Evolutionary conservation across 495 filamentous ascomycete genomes (phyloP), one percentile per base, ranked within the genome.

Genomic region (Talaromyces borbonicus): DNA sequence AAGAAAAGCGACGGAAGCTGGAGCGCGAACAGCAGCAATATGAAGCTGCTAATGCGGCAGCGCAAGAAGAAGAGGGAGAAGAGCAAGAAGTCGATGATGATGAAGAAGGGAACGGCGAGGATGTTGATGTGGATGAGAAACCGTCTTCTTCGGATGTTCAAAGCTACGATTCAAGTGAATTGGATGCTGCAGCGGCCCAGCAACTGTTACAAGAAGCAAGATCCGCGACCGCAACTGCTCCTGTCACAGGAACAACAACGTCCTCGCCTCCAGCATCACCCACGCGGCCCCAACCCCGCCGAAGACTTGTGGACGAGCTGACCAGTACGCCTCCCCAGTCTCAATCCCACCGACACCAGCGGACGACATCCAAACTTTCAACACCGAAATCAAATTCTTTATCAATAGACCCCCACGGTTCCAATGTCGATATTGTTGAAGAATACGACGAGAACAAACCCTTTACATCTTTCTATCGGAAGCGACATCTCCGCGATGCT

Each of bases 381-480:
- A 11, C 23, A 41, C 16, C 16, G 16, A 38, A 12, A 1, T 20
- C 9, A 22, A 8, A 38, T 20, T 20, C 11, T 20, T 4, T 20
- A 29, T 11, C 6, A 8, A 20, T 5, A 22, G 22, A 16, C 18
- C 35, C 5, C 35, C 35, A 12, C n/a, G n/a, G n/a, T n/a, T n/a
- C n/a, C n/a, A n/a, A n/a, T 30, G 12, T 12, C 27, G 12, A 12
- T 7, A 30, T 6, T 11, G 18, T 18, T 1, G 20, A 35, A 35
- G 46, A 35, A 46, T 12, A 32, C 15, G 26, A 66, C 54, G 71
- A 73, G 8, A 65, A 73, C 12, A 78, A 73, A 52, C 84, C 87
- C 16, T 90, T 96, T 57, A 86, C 72, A 2, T 93, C 86, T 0
- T 95, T 95, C 66, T 96, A 84, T 61, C 44, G 69, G 11, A 88